A percentile compares a stretch with the other conserved stretches of the same genome.
These are phyloP conservation scores for Graphium sp. DNA, from an alignment of 2,329 filamentous ascomycete genomes.

Conservation along the genomic window DNA sequence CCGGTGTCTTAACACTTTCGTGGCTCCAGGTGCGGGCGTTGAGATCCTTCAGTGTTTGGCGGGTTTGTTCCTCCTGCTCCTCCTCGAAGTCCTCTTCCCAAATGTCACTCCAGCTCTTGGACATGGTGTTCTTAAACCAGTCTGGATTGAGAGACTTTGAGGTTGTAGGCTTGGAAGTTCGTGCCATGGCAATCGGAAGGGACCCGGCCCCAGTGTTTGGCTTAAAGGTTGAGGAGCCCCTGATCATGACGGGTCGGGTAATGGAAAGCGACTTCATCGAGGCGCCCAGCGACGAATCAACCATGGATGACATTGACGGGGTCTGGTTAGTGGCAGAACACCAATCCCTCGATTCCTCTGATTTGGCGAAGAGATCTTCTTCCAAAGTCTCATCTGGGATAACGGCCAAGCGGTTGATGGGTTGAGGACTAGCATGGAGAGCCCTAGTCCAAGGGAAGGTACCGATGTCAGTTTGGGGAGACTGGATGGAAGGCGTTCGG, in stretches of 20 bases:
- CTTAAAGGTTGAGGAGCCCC: constrained; percentile 13
- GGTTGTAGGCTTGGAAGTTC: too few species aligned
- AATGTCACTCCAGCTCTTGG: constrained; percentile 98
- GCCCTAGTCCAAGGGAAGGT: constrained; percentile 94
- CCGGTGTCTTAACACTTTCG: constrained; percentile 36
- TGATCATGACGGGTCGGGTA: constrained; percentile 5
- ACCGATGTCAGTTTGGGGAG: constrained; percentile 61
- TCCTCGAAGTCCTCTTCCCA: constrained; percentile 86
- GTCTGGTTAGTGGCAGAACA: constrained; percentile 62
- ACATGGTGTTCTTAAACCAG: constrained; percentile 61
- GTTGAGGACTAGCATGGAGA: constrained; percentile 57
- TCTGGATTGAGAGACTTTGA: constrained; percentile 52
- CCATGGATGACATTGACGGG: constrained; percentile 66
- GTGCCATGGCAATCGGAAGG: constrained; percentile 63
- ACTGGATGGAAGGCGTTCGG: constrained; percentile 87
- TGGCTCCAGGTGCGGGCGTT: constrained; percentile 69
- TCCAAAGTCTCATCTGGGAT: constrained; percentile 70
- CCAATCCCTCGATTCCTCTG: constrained; percentile 59
- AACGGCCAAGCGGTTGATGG: constrained; percentile 64
- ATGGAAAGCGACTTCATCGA: constrained; percentile 64
- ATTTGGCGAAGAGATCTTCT: constrained; percentile 74
- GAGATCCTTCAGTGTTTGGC: constrained; percentile 43
- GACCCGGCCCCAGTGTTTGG: constrained; percentile 48
- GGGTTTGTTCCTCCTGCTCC: constrained; percentile 34
- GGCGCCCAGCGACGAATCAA: constrained; percentile 65